Evolutionary conservation across 441 rosid genomes (phyloP).

Genomic region (Caryocar brasiliense): DNA sequence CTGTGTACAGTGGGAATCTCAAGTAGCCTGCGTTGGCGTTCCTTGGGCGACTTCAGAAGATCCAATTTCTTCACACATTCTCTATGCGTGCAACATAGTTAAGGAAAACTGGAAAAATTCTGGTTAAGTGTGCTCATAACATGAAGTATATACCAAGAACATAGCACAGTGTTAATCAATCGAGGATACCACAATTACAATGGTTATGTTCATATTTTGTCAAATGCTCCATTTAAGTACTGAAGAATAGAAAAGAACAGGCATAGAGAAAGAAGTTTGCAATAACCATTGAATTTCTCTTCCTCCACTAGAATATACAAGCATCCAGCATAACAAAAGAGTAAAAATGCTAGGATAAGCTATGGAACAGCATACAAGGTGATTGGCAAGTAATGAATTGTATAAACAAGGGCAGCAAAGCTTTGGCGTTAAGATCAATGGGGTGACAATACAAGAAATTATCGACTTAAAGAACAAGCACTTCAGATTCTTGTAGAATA

Average conservation of each 20-base stretch:
- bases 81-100: conserved; percentile 69
- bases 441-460: background rate
- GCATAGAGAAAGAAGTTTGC: too few species aligned
- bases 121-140: too few species aligned
- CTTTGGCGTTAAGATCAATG: background rate
- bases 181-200: too few species aligned
- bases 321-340: too few species aligned
- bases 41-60: conserved; percentile 66
- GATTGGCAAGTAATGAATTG: background rate
- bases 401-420: background rate
- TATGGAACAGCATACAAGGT: too few species aligned
- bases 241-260: too few species aligned
- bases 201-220: too few species aligned
- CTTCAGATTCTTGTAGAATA: background rate
- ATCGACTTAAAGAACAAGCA: background rate
- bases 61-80: conserved; percentile 73
- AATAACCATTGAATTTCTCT: too few species aligned
- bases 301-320: too few species aligned
- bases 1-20: conserved; percentile 62
- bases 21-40: conserved; percentile 55
- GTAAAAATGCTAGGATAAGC: too few species aligned
- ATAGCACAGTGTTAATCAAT: background rate
- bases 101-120: conserved; percentile 32
- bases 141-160: background rate
- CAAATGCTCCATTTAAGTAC: too few species aligned